Evolutionary conservation across 2,329 filamentous ascomycete species (phyloP), one percentile per base, ranked within the genome.

Genomic region (Elsinoe perseae): DNA sequence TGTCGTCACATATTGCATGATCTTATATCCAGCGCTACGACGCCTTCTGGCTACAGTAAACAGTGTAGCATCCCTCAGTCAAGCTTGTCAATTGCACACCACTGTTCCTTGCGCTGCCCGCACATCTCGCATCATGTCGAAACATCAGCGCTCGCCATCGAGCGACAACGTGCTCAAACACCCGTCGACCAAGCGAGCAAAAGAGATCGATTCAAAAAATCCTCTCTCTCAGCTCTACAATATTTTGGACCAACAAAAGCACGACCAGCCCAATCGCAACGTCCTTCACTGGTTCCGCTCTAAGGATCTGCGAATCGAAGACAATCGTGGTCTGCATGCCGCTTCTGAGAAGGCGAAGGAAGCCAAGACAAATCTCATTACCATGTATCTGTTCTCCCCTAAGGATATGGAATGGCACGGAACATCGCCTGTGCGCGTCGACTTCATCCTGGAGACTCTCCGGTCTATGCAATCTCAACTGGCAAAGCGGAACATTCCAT

Each of bases 271-370:
- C 5, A 68, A 70, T 4, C 66, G 64, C n/a, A 74, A 70, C 57
- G 71, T 78, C 0, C 65, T 73, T 4, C 75, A 78, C 58, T 78
- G 76, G 77, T 78, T 78, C 60, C 72, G 75, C n/a, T 73, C 71
- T 57, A 77, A 77, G 59, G 77, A 78, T 55, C 63, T 78, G 6
- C 70, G 77, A 20, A 72, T 75, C 44, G 72, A 78, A 46, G 77
- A 78, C 59, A 79, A 79, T 57, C 73, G 67, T n/a, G 73, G 67
- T 4, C 64, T 78, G 8, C 65, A 76, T 40, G 69, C 75, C 38
- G 76, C 76, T 3, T 73, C 73, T 0, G 63, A 72, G 50, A 72
- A 75, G 40, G 75, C 75, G 0, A 70, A 74, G 60, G 72, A 72
- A 54, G 68, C 70, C 2, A 70, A 71, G 6, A 70, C 68, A 38